Evolutionary conservation across 164 flowering plant species (phyloP).

Genomic region (Stephania japonica): DNA sequence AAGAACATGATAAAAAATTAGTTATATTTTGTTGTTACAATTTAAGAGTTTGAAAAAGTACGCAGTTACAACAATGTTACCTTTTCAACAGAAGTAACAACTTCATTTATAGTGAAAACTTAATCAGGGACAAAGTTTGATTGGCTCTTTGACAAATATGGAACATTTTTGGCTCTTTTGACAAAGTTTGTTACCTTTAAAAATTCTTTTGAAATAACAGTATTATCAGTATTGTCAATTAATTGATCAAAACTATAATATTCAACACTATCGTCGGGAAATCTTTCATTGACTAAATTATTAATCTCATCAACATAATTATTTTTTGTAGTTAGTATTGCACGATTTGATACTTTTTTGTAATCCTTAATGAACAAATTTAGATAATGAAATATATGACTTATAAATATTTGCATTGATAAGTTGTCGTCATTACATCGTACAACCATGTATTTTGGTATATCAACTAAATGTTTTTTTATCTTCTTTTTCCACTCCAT

Average conservation of each 20-base stretch:
- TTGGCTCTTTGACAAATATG: too few species aligned
- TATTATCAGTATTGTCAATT: background rate
- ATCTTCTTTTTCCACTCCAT: background rate
- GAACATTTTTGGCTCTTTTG: too few species aligned
- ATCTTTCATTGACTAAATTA: background rate
- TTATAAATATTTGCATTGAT: background rate
- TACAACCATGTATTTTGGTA: background rate
- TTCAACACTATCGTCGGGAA: background rate
- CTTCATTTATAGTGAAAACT: too few species aligned
- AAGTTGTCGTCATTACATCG: background rate
- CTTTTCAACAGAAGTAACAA: too few species aligned
- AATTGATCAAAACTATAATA: background rate
- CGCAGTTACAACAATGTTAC: too few species aligned
- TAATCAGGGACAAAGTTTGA: too few species aligned
- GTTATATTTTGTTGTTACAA: too few species aligned
- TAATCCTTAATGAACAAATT: background rate
- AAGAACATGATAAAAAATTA: too few species aligned
- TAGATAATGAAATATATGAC: background rate
- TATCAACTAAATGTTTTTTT: background rate
- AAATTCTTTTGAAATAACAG: background rate
- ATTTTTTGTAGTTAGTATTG: background rate
- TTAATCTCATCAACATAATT: background rate
- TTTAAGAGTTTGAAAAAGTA: too few species aligned
- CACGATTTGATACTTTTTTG: background rate
- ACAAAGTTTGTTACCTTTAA: too few species aligned